Evolutionary conservation across 2,329 filamentous ascomycete species (phyloP).

Genomic region (Capronia epimyces): DNA sequence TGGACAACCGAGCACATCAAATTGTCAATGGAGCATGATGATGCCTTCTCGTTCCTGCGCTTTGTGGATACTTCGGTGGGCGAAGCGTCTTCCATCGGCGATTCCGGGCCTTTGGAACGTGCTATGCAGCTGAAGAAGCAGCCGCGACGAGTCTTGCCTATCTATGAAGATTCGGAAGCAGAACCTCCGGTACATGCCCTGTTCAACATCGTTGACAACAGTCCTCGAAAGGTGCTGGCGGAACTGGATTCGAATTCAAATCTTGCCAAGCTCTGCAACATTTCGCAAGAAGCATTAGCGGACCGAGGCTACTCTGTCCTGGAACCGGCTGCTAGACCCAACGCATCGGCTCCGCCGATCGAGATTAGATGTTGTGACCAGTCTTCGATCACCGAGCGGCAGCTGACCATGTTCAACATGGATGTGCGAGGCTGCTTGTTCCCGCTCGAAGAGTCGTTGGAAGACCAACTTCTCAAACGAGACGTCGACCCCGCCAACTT

Average conservation of each 20-base stretch:
- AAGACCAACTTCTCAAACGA: slow-evolving; percentile 67
- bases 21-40: slow-evolving; percentile 51
- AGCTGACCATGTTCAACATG: slow-evolving; percentile 72
- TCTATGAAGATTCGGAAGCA: slow-evolving; percentile 47
- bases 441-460: slow-evolving; percentile 53
- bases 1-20: slow-evolving; percentile 76
- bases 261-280: slow-evolving; percentile 70
- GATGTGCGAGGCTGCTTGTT: slow-evolving; percentile 69
- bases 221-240: slow-evolving; percentile 60
- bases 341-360: slow-evolving; percentile 77
- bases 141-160: slow-evolving; percentile 65
- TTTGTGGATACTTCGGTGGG: slow-evolving; percentile 72
- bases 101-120: slow-evolving; percentile 66
- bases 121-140: slow-evolving; percentile 60
- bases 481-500: slow-evolving; percentile 63
- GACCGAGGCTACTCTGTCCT: slow-evolving; percentile 69
- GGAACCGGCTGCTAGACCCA: slow-evolving; percentile 74
- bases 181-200: slow-evolving; percentile 71
- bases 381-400: slow-evolving; percentile 59
- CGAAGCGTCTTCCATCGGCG: slow-evolving; percentile 66
- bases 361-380: slow-evolving; percentile 70
- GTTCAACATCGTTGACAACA: slow-evolving; percentile 70
- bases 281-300: slow-evolving; percentile 61
- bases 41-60: slow-evolving; percentile 79
- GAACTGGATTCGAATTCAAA: slow-evolving; percentile 67